These are phyloP conservation scores for Liriodendron chinense DNA, from an alignment of 164 flowering plant species.

Conservation along the genomic window DNA sequence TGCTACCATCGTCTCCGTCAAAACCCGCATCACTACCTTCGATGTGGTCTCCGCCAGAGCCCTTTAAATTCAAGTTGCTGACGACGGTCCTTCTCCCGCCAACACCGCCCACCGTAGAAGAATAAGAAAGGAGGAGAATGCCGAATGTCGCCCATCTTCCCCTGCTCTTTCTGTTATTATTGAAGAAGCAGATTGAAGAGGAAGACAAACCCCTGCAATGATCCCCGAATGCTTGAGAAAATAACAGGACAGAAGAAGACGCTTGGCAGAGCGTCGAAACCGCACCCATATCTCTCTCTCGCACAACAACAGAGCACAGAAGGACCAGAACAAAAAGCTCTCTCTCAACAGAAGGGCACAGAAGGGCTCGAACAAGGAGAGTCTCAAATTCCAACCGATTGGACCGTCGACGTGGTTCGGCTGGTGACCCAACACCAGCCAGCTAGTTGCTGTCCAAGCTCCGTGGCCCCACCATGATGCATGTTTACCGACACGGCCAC, in stretches of 20 bases:
- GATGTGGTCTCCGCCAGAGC: neutral
- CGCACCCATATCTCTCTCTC: neutral
- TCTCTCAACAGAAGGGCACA: neutral
- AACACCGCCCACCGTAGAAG: neutral
- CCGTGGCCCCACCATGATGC: too few species aligned
- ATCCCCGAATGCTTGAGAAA: neutral
- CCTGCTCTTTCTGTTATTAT: neutral
- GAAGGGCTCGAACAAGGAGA: too few species aligned
- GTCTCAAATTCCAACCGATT: too few species aligned
- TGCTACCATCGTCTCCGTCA: constrained; percentile 33
- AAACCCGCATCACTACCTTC: neutral
- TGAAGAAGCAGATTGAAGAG: neutral
- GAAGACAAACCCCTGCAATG: neutral
- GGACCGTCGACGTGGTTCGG: too few species aligned
- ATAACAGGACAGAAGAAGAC: neutral
- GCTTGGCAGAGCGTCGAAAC: neutral
- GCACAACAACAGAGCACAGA: too few species aligned
- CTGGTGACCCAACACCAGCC: too few species aligned
- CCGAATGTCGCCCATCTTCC: neutral
- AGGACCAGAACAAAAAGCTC: too few species aligned
- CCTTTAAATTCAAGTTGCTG: neutral
- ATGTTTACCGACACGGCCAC: too few species aligned
- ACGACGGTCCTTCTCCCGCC: neutral
- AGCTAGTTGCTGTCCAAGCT: too few species aligned
- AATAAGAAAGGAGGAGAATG: neutral